Conservation (phyloP, 2,329 filamentous ascomycete species). For the Camillea tinctor region DNA sequence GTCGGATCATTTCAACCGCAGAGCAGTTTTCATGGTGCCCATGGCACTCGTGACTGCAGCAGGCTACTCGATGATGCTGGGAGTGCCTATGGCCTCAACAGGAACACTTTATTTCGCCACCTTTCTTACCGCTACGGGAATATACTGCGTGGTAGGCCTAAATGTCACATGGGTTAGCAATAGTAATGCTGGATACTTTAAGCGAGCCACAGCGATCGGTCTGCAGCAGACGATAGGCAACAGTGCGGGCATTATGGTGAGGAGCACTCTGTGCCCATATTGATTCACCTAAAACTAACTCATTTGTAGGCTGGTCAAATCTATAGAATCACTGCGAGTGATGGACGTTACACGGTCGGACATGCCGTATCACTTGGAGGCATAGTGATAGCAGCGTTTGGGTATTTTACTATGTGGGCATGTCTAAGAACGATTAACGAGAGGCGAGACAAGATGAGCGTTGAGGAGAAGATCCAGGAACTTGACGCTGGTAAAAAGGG, state of each 20-base stretch:
- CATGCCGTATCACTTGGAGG: constrained; percentile 10
- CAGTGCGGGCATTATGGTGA: constrained; percentile 27
- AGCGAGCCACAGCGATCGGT: constrained; percentile 16
- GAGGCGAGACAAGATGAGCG: constrained; percentile 8
- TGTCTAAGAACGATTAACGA: constrained; percentile 4
- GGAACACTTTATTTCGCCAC: constrained; percentile 12
- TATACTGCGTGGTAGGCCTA: constrained; percentile 19
- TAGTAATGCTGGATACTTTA: constrained; percentile 18
- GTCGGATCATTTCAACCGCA: constrained; percentile 10
- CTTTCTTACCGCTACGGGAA: constrained; percentile 16
- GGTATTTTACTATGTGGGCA: constrained; percentile 10
- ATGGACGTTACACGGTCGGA: constrained; percentile 14
- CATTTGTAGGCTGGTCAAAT: constrained; percentile 12
- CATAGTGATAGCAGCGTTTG: constrained; percentile 8
- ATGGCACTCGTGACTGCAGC: constrained; percentile 7
- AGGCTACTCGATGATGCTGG: constrained; percentile 10
- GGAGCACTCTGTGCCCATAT: not conserved
- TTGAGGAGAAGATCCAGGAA: constrained; percentile 3
- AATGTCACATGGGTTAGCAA: constrained; percentile 19
- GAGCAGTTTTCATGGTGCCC: constrained; percentile 13
- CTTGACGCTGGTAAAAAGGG: constrained; percentile 11
- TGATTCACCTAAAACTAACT: not conserved
- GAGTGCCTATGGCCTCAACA: constrained; percentile 8
- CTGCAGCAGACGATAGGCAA: constrained; percentile 20
- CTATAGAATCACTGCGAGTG: constrained; percentile 9